Conservation (phyloP, 331 rosid genomes). For the Malus hybrid region DNA sequence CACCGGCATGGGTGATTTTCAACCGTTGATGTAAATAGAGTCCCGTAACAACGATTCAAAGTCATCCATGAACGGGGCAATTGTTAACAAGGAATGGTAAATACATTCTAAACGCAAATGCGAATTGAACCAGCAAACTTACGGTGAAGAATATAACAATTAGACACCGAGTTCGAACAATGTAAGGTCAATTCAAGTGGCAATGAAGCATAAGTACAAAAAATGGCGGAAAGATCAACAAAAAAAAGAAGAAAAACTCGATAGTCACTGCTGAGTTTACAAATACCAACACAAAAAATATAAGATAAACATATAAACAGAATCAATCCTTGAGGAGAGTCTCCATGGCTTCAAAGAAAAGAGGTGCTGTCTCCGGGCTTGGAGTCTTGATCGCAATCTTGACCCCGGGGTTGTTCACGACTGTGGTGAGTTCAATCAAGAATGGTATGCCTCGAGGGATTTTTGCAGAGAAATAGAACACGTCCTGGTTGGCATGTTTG, state of each 20-base stretch:
- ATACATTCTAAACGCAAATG: neutral
- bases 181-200: slow-evolving; percentile 6
- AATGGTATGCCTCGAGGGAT: slow-evolving; percentile 78
- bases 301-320: slow-evolving; percentile 14
- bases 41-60: neutral
- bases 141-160: neutral
- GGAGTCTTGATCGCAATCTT: slow-evolving; percentile 96
- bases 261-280: slow-evolving; percentile 27
- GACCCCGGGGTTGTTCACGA: slow-evolving; percentile 68
- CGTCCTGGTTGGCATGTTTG: slow-evolving; percentile 90
- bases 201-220: slow-evolving; percentile 7
- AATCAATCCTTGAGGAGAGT: slow-evolving; percentile 53
- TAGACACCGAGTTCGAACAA: neutral
- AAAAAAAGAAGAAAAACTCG: neutral
- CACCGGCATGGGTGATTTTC: neutral
- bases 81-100: neutral
- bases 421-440: slow-evolving; percentile 73
- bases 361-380: slow-evolving; percentile 64
- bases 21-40: neutral
- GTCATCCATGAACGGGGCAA: neutral
- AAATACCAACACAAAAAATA: slow-evolving; percentile 15
- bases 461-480: slow-evolving; percentile 87
- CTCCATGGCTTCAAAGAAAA: slow-evolving; percentile 86
- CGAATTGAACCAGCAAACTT: neutral
- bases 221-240: slow-evolving; percentile 7